Percentiles rank a stretch among this genome's conserved stretches.
phyloP scores from a whole-genome alignment of 2,329 filamentous ascomycete species.

The Colletotrichum camelliae region DNA sequence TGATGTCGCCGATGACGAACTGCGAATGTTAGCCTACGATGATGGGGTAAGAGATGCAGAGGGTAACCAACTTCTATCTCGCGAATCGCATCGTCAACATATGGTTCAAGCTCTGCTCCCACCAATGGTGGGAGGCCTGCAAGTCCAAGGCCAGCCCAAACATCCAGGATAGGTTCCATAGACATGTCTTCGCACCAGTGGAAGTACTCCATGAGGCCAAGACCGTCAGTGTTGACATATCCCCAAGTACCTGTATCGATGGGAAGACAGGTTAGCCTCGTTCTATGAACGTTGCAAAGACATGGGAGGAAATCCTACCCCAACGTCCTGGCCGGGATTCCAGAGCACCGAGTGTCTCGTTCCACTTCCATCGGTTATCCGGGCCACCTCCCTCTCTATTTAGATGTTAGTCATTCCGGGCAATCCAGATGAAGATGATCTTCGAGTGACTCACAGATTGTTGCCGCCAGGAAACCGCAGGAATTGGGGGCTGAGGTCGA shows the following conservation, averaged over 20 bases:
- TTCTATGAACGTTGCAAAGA: rapidly evolving
- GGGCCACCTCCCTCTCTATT: neutral
- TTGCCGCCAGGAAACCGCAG: neutral
- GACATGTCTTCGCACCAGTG: neutral
- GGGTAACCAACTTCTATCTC: neutral
- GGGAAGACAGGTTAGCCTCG: rapidly evolving
- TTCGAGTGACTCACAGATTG: neutral
- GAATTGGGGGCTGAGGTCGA: neutral
- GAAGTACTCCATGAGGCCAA: neutral
- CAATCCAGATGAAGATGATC: neutral
- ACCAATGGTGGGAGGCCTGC: neutral
- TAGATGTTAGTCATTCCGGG: neutral
- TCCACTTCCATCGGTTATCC: neutral
- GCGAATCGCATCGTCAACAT: neutral
- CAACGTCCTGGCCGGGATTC: neutral
- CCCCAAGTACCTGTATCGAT: neutral
- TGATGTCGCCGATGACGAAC: neutral
- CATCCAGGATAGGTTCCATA: neutral
- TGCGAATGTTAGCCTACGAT: neutral
- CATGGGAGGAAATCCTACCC: neutral
- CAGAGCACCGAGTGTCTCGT: neutral
- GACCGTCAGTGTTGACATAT: neutral
- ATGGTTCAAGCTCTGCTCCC: neutral
- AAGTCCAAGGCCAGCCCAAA: neutral
- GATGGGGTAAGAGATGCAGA: neutral